These are phyloP conservation scores for Babesia ovata DNA, from an alignment of 169 alveolate species.

Conservation along the genomic window DNA sequence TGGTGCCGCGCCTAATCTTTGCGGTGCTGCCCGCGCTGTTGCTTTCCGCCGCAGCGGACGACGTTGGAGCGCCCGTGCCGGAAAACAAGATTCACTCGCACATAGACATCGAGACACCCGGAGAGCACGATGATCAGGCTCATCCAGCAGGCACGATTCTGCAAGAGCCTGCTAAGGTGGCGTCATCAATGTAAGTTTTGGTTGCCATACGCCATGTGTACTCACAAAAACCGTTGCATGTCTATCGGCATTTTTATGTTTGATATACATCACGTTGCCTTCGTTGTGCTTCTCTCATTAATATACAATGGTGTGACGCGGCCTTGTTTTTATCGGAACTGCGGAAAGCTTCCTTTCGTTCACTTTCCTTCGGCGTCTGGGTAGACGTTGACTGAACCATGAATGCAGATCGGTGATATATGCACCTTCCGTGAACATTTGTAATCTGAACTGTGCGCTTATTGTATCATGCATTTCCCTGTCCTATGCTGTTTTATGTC, in stretches of 20 bases:
- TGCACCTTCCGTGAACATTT: too few species aligned
- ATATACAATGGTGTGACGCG: too few species aligned
- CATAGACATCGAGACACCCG: background rate
- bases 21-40: conserved; percentile 3
- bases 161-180: conserved; percentile 5
- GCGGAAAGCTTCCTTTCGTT: too few species aligned
- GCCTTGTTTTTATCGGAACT: too few species aligned
- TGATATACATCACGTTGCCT: too few species aligned
- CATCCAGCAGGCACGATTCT: background rate
- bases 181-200: conserved; percentile 15
- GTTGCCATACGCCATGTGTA: background rate
- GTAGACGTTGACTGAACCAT: background rate
- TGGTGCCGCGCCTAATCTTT: conserved; percentile 3
- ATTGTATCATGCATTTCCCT: too few species aligned
- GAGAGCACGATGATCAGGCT: conserved; percentile 1
- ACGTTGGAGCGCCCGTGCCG: conserved; percentile 31
- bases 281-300: too few species aligned
- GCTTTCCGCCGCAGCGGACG: conserved; percentile 14
- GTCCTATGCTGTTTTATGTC: too few species aligned
- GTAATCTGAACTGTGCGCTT: too few species aligned
- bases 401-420: background rate
- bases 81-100: conserved; percentile 25
- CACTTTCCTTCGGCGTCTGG: too few species aligned
- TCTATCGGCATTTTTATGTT: background rate
- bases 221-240: background rate